Evolutionary conservation across 1,139 yeast species (phyloP), one percentile per base, ranked within the genome.

Genomic region (Meyerozyma elateridarum): DNA sequence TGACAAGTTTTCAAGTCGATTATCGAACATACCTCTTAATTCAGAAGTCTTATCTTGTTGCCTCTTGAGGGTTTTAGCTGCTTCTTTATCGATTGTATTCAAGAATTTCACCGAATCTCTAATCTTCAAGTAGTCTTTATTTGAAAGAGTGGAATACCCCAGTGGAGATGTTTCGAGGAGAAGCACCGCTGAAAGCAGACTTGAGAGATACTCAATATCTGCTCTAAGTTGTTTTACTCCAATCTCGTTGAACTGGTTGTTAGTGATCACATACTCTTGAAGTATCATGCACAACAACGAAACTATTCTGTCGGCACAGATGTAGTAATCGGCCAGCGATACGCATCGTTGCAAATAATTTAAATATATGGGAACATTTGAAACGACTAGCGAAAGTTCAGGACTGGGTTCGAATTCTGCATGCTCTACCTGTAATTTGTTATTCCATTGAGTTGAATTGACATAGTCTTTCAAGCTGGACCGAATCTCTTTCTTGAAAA

Each of bases 231-330:
- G 89, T 6, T 46, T 44, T 1, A 78, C 70, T 0, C 95, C 95
- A 1, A 41, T 31, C 9, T 46, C 41, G 28, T 70, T 71, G 54
- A 87, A 87, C 40, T 65, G 71, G 49, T 82, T 82, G 32, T 79
- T 73, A 39, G 80, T 76, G 30, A 83, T 61, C 30, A 83, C 67
- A 35, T 75, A 73, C 41, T 78, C 82, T 46, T 69, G 63, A 39
- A 79, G 54, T 29, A 76, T 66, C 18, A 57, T 56, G 7, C 79
- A 70, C 16, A 83, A 46, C 2, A 67, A 56, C 6, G 64, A 52
- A 0, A 81, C 65, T 2, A 80, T 54, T 20, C 51, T 51, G 32
- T 64, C 60, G 18, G 62, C 36, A 16, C 62, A 36, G 19, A 59
- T 22, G 44, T 40, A 52, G 40, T 64, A 52, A 36, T 59, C 62